These are phyloP conservation scores for Crithidia bombi DNA, from an alignment of 208 protist genomes.

Conservation along the genomic window DNA sequence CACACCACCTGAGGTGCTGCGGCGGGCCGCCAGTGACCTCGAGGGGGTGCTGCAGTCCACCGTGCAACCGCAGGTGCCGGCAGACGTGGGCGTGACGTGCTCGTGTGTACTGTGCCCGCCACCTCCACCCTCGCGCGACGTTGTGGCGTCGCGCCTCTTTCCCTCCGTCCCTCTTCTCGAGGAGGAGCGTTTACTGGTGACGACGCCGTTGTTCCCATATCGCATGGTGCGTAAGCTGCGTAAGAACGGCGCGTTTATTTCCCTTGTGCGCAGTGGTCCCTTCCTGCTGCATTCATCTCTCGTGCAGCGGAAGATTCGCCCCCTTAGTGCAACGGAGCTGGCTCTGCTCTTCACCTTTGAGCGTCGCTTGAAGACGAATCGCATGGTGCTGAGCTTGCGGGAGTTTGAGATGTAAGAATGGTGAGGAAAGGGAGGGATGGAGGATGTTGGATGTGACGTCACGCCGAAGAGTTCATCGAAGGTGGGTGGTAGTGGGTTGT, in stretches of 20 bases:
- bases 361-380: constrained; percentile 79
- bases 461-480: too few relatives aligned
- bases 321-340: constrained; percentile 61
- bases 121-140: constrained; percentile 16
- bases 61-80: constrained; percentile 46
- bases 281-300: constrained; percentile 62
- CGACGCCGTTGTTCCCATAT: constrained; percentile 80
- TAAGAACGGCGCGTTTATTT: constrained; percentile 52
- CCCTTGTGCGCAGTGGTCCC: constrained; percentile 71
- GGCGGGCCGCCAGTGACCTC: constrained; percentile 33
- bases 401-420: constrained; percentile 57
- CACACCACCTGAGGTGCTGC: constrained; percentile 59
- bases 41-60: constrained; percentile 32
- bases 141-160: constrained; percentile 23
- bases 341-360: constrained; percentile 89
- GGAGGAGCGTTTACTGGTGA: constrained; percentile 60
- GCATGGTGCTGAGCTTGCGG: constrained; percentile 75
- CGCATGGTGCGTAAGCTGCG: constrained; percentile 60
- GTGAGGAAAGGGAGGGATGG: too few relatives aligned
- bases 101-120: constrained; percentile 39
- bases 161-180: constrained; percentile 17
- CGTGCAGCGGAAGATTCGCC: constrained; percentile 38
- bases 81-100: constrained; percentile 56
- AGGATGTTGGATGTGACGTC: too few relatives aligned
- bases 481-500: too few relatives aligned